A percentile compares a stretch with the other conserved stretches of the same genome.
Conservation (phyloP, 495 filamentous ascomycete species). For the Neurospora intermedia region DNA sequence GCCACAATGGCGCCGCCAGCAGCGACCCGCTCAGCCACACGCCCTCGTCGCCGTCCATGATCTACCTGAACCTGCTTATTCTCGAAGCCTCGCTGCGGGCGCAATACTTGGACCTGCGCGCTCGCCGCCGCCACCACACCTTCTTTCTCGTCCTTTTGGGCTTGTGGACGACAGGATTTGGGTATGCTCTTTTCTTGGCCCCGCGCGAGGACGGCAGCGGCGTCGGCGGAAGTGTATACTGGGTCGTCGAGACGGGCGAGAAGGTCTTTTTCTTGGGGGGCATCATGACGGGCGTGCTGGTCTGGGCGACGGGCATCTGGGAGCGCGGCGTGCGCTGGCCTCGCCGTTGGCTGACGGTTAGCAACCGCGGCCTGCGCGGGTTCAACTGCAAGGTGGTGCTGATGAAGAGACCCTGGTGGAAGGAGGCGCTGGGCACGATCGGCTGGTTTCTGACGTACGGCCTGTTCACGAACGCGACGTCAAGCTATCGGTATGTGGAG, state of each 20-base stretch:
- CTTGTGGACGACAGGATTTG: slow-evolving; percentile 71
- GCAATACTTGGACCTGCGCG: slow-evolving; percentile 82
- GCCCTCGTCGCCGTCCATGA: slow-evolving; percentile 85
- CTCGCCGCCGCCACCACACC: slow-evolving; percentile 85
- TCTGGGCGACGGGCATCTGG: slow-evolving; percentile 93
- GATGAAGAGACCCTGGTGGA: slow-evolving; percentile 73
- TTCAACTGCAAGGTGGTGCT: slow-evolving; percentile 96
- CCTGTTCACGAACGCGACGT: slow-evolving; percentile 51
- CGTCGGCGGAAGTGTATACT: slow-evolving; percentile 88
- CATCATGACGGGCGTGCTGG: slow-evolving; percentile 65
- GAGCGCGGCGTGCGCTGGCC: slow-evolving; percentile 93
- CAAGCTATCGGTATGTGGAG: slow-evolving; percentile 59
- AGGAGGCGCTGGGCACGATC: slow-evolving; percentile 57
- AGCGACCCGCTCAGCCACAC: slow-evolving; percentile 68
- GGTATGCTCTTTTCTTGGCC: slow-evolving; percentile 77
- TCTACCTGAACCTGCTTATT: slow-evolving; percentile 95
- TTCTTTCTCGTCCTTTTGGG: slow-evolving; percentile 77
- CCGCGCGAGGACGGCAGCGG: slow-evolving; percentile 84
- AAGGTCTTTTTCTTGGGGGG: slow-evolving; percentile 83
- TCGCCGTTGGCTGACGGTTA: slow-evolving; percentile 73
- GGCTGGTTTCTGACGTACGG: slow-evolving; percentile 69
- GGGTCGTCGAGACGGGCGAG: slow-evolving; percentile 81
- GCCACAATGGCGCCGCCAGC: slow-evolving; percentile 11
- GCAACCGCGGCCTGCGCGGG: slow-evolving; percentile 78
- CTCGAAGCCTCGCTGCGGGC: slow-evolving; percentile 88